Conservation (phyloP, 768 basidiomycete genomes). For the Boletus coccyginus region DNA sequence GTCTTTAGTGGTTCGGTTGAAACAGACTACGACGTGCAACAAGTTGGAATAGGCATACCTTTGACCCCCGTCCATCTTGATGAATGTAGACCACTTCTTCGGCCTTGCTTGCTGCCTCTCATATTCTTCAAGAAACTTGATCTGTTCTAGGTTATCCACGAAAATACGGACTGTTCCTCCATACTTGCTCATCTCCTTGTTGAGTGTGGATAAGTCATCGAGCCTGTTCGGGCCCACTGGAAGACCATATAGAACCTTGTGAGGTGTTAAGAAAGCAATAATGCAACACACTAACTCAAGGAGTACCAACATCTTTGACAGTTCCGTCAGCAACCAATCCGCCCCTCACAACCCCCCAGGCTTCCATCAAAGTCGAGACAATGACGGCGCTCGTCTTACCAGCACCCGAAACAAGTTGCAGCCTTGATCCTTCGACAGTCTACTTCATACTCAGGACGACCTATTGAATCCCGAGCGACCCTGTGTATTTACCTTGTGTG, state of each 20-base stretch:
- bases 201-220: constrained; percentile 59
- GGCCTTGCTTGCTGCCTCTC: constrained; percentile 41
- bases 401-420: constrained; percentile 60
- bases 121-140: constrained; percentile 60
- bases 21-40: neutral
- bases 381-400: constrained; percentile 61
- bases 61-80: constrained; percentile 77
- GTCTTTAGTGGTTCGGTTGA: constrained; percentile 42
- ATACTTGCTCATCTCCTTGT: constrained; percentile 49
- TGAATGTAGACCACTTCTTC: constrained; percentile 69
- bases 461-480: neutral
- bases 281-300: neutral
- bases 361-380: constrained; percentile 83
- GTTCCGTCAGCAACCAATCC: constrained; percentile 70
- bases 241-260: constrained; percentile 79
- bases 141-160: constrained; percentile 74
- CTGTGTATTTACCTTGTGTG: constrained; percentile 57
- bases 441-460: constrained; percentile 26
- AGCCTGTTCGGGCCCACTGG: constrained; percentile 72
- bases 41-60: constrained; percentile 42
- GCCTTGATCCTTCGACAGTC: constrained; percentile 72
- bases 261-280: constrained; percentile 4
- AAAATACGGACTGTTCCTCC: constrained; percentile 67
- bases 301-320: constrained; percentile 68
- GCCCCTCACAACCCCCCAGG: constrained; percentile 65